phyloP scores from a whole-genome alignment of 345 rosid species.

The Brassica cretica region DNA sequence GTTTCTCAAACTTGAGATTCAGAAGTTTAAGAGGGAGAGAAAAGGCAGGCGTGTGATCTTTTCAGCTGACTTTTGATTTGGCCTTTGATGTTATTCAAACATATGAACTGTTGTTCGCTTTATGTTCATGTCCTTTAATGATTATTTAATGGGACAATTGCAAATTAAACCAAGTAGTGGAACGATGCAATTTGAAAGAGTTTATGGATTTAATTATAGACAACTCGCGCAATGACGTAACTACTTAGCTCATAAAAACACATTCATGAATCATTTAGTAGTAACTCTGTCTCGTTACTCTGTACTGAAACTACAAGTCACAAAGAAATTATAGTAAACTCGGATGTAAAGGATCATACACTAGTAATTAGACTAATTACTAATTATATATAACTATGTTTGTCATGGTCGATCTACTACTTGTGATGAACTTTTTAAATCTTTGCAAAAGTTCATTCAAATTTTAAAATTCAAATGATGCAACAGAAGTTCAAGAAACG shows the following conservation, averaged over 20 bases:
- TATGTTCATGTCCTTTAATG: neutral
- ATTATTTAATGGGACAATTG: neutral
- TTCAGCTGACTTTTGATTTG: neutral
- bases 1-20: neutral
- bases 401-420: neutral
- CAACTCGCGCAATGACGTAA: neutral
- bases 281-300: neutral
- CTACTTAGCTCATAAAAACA: neutral
- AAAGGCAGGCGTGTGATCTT: neutral
- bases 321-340: neutral
- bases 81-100: constrained; percentile 4
- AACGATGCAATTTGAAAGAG: neutral
- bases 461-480: no score
- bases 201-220: neutral
- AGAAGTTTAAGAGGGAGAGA: neutral
- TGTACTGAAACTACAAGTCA: neutral
- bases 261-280: neutral
- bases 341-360: neutral
- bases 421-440: neutral
- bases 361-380: neutral
- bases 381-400: neutral
- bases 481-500: no score
- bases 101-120: neutral
- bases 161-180: neutral
- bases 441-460: no score